phyloP scores from a whole-genome alignment of 768 basidiomycete genomes.

The Termitomyces sp. region DNA sequence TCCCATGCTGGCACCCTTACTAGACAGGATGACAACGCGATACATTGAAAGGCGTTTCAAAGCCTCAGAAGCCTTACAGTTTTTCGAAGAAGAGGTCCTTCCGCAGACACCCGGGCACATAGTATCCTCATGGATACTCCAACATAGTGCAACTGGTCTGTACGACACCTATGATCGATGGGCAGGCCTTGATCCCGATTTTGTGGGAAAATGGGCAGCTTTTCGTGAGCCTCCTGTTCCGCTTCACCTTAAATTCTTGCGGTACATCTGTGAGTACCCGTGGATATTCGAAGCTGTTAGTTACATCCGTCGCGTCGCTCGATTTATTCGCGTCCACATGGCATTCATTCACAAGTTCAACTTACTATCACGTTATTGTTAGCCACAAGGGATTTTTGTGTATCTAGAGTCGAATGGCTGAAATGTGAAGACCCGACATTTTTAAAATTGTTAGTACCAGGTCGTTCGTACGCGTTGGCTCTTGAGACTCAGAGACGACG shows the following conservation, averaged over 20 bases:
- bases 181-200: constrained; percentile 16
- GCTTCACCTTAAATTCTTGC: not conserved
- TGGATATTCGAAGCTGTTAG: not conserved
- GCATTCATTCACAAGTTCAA: not conserved
- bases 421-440: too few relatives aligned
- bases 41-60: constrained; percentile 23
- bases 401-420: too few relatives aligned
- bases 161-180: constrained; percentile 17
- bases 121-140: not conserved
- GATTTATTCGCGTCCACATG: not conserved
- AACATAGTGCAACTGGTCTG: not conserved
- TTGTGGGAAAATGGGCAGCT: constrained; percentile 18
- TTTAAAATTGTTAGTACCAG: too few relatives aligned
- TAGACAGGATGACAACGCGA: constrained; percentile 27
- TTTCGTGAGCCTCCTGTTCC: constrained; percentile 19
- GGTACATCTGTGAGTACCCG: not conserved
- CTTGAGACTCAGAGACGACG: too few relatives aligned
- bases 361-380: too few relatives aligned
- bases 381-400: too few relatives aligned
- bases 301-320: not conserved
- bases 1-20: constrained; percentile 25
- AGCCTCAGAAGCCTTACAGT: constrained; percentile 24
- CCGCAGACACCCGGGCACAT: not conserved
- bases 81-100: constrained; percentile 19
- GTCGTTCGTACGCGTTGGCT: not conserved